Evolutionary conservation across 176 grass and related monocot genomes (phyloP).

Genomic region (Alopecurus myosuroides): DNA sequence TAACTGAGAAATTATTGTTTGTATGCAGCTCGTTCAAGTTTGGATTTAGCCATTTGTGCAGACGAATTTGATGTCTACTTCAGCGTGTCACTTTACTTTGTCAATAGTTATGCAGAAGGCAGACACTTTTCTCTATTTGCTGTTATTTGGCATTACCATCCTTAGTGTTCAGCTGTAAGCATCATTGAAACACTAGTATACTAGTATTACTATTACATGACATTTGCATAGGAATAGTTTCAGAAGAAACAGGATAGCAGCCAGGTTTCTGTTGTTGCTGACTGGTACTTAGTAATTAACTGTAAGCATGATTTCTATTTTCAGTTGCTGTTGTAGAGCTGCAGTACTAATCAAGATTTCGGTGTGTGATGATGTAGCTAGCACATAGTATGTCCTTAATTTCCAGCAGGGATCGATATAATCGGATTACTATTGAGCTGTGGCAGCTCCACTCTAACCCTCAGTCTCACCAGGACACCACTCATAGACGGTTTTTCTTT

Average conservation of each 20-base stretch:
- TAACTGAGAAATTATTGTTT: background rate
- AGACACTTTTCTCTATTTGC: background rate
- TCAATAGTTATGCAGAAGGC: background rate
- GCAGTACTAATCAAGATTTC: background rate
- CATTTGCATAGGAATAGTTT: background rate
- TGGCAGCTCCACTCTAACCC: too few relatives aligned
- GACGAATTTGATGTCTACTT: background rate
- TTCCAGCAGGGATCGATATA: too few relatives aligned
- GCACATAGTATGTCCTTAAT: background rate
- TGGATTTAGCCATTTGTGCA: background rate
- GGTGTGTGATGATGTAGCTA: background rate
- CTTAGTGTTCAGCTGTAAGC: background rate
- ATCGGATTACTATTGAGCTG: too few relatives aligned
- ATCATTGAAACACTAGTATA: background rate
- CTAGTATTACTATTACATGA: too few relatives aligned
- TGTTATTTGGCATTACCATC: background rate
- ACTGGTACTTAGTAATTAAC: background rate
- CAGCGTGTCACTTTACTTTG: background rate
- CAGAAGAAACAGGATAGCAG: background rate
- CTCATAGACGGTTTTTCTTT: too few relatives aligned
- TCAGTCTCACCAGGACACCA: too few relatives aligned
- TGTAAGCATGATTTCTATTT: background rate
- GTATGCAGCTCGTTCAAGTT: background rate
- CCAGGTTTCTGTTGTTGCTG: background rate
- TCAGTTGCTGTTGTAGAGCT: background rate